Evolutionary conservation across 78 protist genomes (phyloP).

Genomic region (Speleostelium caveatum): DNA sequence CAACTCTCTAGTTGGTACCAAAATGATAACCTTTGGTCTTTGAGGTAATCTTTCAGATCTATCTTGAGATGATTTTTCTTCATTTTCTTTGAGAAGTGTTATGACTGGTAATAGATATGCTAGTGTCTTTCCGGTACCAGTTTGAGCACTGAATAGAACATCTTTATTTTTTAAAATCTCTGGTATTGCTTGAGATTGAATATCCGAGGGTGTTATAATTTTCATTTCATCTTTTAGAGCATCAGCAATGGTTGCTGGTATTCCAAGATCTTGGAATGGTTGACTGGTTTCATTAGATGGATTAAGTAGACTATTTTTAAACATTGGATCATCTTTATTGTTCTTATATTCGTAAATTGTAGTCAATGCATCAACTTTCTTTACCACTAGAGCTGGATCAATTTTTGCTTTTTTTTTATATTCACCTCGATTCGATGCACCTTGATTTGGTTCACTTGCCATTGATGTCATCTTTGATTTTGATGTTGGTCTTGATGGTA

Average conservation of each 20-base stretch:
- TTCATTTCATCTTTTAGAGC: constrained; percentile 5
- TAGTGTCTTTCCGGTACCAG: constrained; percentile 93
- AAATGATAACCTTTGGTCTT: constrained; percentile 83
- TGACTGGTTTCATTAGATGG: constrained; percentile 10
- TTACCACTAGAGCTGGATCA: background rate
- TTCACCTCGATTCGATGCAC: background rate
- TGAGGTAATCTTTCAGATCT: constrained; percentile 11
- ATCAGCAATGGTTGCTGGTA: background rate
- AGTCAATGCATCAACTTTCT: background rate
- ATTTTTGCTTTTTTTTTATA: background rate
- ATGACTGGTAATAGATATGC: constrained; percentile 86
- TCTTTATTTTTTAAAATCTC: constrained; percentile 29
- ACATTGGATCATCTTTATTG: background rate
- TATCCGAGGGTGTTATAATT: constrained; percentile 11
- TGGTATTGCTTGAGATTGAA: constrained; percentile 71
- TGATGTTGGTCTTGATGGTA: background rate
- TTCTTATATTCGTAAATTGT: background rate
- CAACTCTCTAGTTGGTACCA: constrained; percentile 88
- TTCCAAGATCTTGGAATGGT: constrained; percentile 25
- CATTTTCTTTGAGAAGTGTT: constrained; percentile 43
- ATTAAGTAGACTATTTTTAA: too few species aligned
- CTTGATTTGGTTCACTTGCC: background rate
- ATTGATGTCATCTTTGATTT: background rate
- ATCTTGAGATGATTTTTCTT: background rate
- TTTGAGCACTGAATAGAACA: constrained; percentile 56